Base-by-base conservation (phyloP, 305 asterid species). In the Fraxinus velutina region DNA sequence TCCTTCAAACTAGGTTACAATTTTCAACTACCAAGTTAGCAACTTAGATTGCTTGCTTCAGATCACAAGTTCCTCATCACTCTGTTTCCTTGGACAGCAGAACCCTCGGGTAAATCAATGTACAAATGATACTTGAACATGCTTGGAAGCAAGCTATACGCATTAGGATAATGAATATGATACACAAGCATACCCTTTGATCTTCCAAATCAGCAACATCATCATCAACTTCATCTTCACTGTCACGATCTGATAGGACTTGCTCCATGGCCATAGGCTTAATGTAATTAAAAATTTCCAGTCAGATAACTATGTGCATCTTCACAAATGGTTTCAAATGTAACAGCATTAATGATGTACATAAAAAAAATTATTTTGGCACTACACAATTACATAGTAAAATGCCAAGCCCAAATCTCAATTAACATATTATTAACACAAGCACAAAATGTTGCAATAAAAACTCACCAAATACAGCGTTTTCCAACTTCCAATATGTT, bases 181-280 rank as follows among this genome's bases (percentile, higher is more conserved):
- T 73, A 84, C 83, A 79, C 64, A 73, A 78, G 66, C 94, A 85
- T 82, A 96, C 99, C 94, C 99, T 91, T 89, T 94, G 89, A 90
- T 96, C 99, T 90, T 96, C 99, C 80, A 96, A 92, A 86, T 96
- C 99, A 29, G 98, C 99, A 80, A 96, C 99, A 88, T 96, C 99
- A 82, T 94, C 99, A 85, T 96, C 99, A 55, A 96, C 98, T 90
- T 96, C 99, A 88, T 94, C 99, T 89, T 96, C 99, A 80, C 99
- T 96, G 85, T 94, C 99, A 17, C 92, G 93, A 81, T 94, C 99
- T 30, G 98, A 92, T 74, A 96, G 64, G 79, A 96, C 98, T 93
- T 96, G 98, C 87, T 96, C 98, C 90, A 88, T 77, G 79, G 97
- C 95, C 99, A 96, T 96, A 78, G 98, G 98, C 99, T 96, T 90